Conservation (phyloP, 768 basidiomycete species). For the Piloderma croceum region DNA sequence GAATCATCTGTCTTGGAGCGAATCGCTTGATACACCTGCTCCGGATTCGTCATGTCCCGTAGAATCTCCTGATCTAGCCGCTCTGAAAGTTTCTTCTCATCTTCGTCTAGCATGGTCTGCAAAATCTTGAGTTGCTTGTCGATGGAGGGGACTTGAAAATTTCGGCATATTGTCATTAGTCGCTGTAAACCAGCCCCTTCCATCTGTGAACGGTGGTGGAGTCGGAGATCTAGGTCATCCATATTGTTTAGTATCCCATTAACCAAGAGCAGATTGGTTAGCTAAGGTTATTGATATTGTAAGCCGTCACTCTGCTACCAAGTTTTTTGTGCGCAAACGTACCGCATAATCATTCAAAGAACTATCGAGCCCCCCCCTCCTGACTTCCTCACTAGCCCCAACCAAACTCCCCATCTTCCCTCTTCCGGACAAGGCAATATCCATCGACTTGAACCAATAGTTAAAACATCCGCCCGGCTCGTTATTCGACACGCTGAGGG, state of each 20-base stretch:
- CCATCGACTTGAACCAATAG: constrained; percentile 86
- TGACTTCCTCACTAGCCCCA: constrained; percentile 89
- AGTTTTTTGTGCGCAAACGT: constrained; percentile 24
- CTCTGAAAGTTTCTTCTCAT: constrained; percentile 67
- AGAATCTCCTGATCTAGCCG: constrained; percentile 74
- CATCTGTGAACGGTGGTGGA: constrained; percentile 87
- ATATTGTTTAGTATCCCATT: constrained; percentile 56
- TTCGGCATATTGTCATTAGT: constrained; percentile 64
- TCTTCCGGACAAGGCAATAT: constrained; percentile 68
- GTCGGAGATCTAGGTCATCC: constrained; percentile 77
- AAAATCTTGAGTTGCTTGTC: constrained; percentile 63
- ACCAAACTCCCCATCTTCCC: constrained; percentile 95
- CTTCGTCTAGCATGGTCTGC: constrained; percentile 59
- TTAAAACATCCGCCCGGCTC: constrained; percentile 62
- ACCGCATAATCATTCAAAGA: constrained; percentile 85
- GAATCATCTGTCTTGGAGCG: constrained; percentile 71
- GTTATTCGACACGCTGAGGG: constrained; percentile 63
- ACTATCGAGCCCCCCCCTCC: constrained; percentile 59
- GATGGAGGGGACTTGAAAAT: constrained; percentile 58
- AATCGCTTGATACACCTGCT: constrained; percentile 84
- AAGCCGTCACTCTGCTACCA: constrained; percentile 5
- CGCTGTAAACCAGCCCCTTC: constrained; percentile 76
- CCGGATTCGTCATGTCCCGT: constrained; percentile 69
- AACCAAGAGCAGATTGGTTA: constrained; percentile 69
- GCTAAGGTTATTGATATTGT: constrained; percentile 32